These are phyloP conservation scores for Trichoderma sp. DNA, from an alignment of 2,329 filamentous ascomycete genomes.

Conservation along the genomic window DNA sequence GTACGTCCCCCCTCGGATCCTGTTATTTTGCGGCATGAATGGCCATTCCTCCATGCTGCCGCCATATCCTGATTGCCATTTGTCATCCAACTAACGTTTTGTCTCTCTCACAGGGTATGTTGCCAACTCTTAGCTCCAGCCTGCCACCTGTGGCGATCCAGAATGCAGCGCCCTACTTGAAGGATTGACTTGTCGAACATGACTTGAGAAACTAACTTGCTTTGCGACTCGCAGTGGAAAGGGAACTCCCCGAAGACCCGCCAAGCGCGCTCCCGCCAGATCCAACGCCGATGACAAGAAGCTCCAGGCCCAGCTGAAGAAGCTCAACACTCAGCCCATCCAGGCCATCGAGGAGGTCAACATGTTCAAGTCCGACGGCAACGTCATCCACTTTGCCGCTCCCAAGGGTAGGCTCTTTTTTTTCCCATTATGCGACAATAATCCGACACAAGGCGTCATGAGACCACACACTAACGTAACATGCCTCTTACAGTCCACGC, in stretches of 20 bases:
- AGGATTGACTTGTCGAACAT: constrained; percentile 23
- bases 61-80: neutral
- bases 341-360: constrained; percentile 99
- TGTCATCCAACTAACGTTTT: constrained; percentile 8
- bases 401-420: constrained; percentile 78
- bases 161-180: neutral
- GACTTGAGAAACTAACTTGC: constrained; percentile 12
- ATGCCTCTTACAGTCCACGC: constrained; percentile 72
- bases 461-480: neutral
- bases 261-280: constrained; percentile 95
- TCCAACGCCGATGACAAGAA: constrained; percentile 99
- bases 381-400: constrained; percentile 98
- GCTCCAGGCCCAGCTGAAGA: constrained; percentile 95
- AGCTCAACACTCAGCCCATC: constrained; percentile 99
- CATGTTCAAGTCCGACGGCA: constrained; percentile 99
- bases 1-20: constrained; percentile 52
- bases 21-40: neutral
- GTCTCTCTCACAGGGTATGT: constrained; percentile 41
- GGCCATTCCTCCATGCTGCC: neutral
- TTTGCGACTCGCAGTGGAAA: constrained; percentile 67
- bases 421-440: neutral
- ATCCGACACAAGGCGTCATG: neutral
- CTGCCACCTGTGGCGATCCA: neutral
- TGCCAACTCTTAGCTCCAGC: neutral
- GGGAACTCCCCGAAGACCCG: constrained; percentile 95